These are phyloP conservation scores for Orbilia quercus DNA, from an alignment of 2,329 filamentous ascomycete genomes.

Conservation along the genomic window DNA sequence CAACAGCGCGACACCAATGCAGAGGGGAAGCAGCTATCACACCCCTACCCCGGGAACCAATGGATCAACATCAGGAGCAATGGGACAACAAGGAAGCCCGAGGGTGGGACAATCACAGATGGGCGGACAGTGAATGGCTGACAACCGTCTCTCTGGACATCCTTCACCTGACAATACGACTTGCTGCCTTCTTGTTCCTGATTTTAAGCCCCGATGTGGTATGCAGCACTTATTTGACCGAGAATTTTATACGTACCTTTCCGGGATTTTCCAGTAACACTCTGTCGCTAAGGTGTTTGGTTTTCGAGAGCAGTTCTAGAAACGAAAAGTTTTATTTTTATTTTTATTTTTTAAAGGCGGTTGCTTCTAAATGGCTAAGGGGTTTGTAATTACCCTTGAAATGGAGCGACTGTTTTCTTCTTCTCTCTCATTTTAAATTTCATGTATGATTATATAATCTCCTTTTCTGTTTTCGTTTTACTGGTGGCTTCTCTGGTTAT, in stretches of 20 bases:
- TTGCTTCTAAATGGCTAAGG: background rate
- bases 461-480: conserved; percentile 12
- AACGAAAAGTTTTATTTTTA: too few relatives aligned
- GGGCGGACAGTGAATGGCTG: conserved; percentile 11
- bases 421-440: conserved; percentile 1
- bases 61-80: conserved; percentile 15
- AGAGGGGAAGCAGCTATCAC: conserved; percentile 51
- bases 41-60: conserved; percentile 42
- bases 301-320: too few relatives aligned
- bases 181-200: background rate
- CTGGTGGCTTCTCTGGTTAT: conserved; percentile 10
- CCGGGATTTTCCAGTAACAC: too few relatives aligned
- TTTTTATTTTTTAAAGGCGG: too few relatives aligned
- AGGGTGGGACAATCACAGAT: conserved; percentile 33
- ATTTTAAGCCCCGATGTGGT: background rate
- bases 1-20: conserved; percentile 55
- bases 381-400: background rate
- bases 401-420: background rate
- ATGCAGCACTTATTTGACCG: background rate
- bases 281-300: too few relatives aligned
- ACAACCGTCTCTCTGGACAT: background rate
- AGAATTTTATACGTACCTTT: background rate
- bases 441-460: conserved; percentile 32
- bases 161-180: background rate
- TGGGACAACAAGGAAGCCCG: conserved; percentile 44